Conservation (phyloP, 129 eudicot species). For the Silybum marianum region DNA sequence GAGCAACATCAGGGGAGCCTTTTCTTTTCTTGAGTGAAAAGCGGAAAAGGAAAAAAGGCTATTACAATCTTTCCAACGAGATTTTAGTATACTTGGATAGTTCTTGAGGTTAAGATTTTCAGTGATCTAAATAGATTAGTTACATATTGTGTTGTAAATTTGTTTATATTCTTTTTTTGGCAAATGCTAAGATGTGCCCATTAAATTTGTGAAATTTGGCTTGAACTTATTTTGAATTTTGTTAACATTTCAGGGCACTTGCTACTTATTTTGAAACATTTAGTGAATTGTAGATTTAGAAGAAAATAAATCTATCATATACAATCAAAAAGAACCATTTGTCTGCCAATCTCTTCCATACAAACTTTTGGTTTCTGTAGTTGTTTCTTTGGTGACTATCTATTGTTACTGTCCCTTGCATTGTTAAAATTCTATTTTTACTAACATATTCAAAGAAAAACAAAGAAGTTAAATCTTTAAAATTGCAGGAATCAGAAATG, state of each 20-base stretch:
- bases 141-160: not conserved
- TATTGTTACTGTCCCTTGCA: not conserved
- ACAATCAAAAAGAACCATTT: not conserved
- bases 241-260: not conserved
- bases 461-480: constrained; percentile 7
- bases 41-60: not conserved
- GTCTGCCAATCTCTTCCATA: not conserved
- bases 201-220: not conserved
- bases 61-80: not conserved
- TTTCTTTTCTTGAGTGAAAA: not conserved
- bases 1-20: not conserved
- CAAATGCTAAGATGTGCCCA: not conserved
- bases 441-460: constrained; percentile 12
- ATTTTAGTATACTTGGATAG: not conserved
- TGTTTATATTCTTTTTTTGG: not conserved
- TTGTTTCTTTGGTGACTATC: not conserved
- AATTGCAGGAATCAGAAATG: constrained; percentile 9
- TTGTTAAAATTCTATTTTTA: not conserved
- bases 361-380: not conserved
- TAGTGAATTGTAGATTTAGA: not conserved
- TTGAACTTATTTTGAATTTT: not conserved
- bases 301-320: not conserved
- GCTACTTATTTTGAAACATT: not conserved
- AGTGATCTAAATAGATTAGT: not conserved
- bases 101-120: constrained; percentile 7